Evolutionary conservation across 75 land plant species (phyloP), one percentile per base, ranked within the genome.

Genomic region (Sequoiadendron giganteum): DNA sequence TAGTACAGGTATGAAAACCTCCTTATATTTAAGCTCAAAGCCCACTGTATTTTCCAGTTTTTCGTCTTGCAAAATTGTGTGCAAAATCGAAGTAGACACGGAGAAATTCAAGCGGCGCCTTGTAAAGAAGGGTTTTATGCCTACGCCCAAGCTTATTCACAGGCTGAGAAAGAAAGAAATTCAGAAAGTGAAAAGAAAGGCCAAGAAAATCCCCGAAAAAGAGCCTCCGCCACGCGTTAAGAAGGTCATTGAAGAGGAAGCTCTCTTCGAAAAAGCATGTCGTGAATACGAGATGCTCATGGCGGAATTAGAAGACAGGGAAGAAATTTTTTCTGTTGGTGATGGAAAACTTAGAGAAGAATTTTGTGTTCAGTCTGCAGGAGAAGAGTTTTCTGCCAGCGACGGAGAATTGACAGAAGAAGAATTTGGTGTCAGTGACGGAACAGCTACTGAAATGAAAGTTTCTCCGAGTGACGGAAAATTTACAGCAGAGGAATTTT

Each of bases 131-230:
- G 95, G 95, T 49, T 91, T 93, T 47, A 34, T 30, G 55, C 94
- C 95, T 19, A 94, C 95, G 21, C 95, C 95, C 89, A 94, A 89
- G 87, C 90, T 94, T 90, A 78, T 94, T 90, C 93, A 89, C 83
- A 83, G 52, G 45, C 87, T 94, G 88, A 90, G 90, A 78, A 94
- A 93, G 83, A 94, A 93, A 78, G 90, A 94, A 73, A 73, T 86
- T 81, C 95, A 91, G 48, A 94, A 94, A 47, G 38, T 86, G 86
- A 48, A 84, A 72, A 92, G 95, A 45, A 49, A 83, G 47, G 49
- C 54, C 81, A 89, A 89, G 54, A 48, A 83, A 72, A 43, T 84
- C 52, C 47, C 43, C 2, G 43, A 30, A 52, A 16, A 65, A 9
- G 80, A 83, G 32, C 25, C 70, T 8, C 86, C 88, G 39, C 55